phyloP scores from a whole-genome alignment of 768 basidiomycete species.

The Leccinellum luteum region DNA sequence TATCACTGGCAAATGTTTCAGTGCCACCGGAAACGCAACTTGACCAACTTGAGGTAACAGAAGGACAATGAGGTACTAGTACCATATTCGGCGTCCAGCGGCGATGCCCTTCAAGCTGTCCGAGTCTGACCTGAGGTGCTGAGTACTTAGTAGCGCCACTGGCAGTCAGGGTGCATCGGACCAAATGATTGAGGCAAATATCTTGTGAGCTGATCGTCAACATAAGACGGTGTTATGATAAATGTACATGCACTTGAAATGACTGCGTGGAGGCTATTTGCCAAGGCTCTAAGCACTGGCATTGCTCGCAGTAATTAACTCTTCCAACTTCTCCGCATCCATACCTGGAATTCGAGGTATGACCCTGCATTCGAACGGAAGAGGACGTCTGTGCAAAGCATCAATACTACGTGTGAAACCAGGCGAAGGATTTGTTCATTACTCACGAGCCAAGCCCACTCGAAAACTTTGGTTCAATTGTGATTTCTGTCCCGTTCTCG shows the following conservation, averaged over 20 bases:
- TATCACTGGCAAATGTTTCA: not conserved
- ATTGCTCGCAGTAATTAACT: not conserved
- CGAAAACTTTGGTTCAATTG: not conserved
- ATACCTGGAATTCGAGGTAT: not conserved
- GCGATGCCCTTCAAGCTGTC: too few relatives aligned
- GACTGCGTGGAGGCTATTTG: too few relatives aligned
- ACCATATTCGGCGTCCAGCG: too few relatives aligned
- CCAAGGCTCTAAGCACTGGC: not conserved
- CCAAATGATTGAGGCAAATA: too few relatives aligned
- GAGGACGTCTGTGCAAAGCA: not conserved
- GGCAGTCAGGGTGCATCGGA: too few relatives aligned
- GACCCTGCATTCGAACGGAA: not conserved
- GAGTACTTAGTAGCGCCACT: too few relatives aligned
- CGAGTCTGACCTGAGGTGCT: too few relatives aligned
- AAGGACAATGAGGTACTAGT: too few relatives aligned
- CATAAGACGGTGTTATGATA: too few relatives aligned
- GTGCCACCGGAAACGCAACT: not conserved
- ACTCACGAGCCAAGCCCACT: not conserved
- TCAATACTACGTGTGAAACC: not conserved
- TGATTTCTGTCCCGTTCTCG: not conserved
- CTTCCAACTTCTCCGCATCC: not conserved
- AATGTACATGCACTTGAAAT: too few relatives aligned
- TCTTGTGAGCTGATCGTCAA: too few relatives aligned
- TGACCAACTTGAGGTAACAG: too few relatives aligned
- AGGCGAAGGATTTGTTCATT: not conserved